Conservation (phyloP, 139 green algal genomes). For the Diplosphaera chodatii region DNA sequence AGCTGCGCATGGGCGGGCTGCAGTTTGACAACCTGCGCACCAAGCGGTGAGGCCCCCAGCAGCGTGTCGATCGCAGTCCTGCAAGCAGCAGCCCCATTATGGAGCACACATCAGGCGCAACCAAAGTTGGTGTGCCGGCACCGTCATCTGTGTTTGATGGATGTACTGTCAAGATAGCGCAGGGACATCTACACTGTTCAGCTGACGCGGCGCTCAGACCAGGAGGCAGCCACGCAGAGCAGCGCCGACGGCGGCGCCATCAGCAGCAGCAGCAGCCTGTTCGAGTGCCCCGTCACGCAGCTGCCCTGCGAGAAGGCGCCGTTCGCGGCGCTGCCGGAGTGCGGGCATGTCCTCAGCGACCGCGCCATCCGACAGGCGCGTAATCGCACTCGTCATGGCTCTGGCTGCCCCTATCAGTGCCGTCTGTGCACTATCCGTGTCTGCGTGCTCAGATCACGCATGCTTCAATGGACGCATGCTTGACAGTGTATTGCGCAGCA, state of each 20-base stretch:
- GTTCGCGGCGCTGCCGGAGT: constrained; percentile 21
- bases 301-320: constrained; percentile 19
- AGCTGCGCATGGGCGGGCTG: not conserved
- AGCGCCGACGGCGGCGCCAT: constrained; percentile 1
- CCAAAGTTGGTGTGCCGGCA: no score
- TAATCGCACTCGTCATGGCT: no score
- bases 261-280: not conserved
- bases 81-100: no score
- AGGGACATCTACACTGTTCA: constrained; percentile 11
- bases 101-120: no score
- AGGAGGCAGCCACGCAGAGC: not conserved
- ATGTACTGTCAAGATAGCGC: not conserved
- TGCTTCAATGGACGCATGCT: no score
- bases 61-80: no score
- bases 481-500: no score
- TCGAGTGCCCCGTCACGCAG: constrained; percentile 26
- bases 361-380: constrained; percentile 13
- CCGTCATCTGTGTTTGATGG: no score
- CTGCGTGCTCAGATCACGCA: no score
- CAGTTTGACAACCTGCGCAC: not conserved
- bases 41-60: not conserved
- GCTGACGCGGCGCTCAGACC: not conserved
- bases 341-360: constrained; percentile 27
- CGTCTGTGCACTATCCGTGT: no score
- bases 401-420: not conserved